Evolutionary conservation across 2,329 filamentous ascomycete genomes (phyloP).

Genomic region (Aspergillus ibericus): DNA sequence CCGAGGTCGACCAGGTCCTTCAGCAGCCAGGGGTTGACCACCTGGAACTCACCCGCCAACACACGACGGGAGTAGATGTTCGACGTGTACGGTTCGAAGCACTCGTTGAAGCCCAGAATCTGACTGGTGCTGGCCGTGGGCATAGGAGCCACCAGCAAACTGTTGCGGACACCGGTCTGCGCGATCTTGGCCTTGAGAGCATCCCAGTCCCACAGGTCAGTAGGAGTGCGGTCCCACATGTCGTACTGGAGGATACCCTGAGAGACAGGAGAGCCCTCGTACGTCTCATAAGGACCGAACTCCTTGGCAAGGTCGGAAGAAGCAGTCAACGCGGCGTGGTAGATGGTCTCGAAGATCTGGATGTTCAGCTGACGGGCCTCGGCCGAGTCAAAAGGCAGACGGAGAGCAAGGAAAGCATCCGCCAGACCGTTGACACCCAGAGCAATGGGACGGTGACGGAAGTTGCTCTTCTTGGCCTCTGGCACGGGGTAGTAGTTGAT

Average conservation of each 20-base stretch:
- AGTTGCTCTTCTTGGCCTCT: conserved; percentile 93
- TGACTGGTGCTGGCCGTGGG: conserved; percentile 96
- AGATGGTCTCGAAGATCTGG: conserved; percentile 99
- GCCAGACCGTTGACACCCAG: conserved; percentile 97
- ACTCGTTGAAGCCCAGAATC: conserved; percentile 98
- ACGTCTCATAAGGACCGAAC: conserved; percentile 82
- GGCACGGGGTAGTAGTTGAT: conserved; percentile 97
- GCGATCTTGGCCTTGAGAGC: conserved; percentile 86
- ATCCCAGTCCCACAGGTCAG: conserved; percentile 96
- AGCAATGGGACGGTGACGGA: conserved; percentile 93
- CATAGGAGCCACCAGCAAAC: conserved; percentile 92
- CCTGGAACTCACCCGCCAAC: conserved; percentile 96
- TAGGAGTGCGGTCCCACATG: conserved; percentile 95
- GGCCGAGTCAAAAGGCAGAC: conserved; percentile 93
- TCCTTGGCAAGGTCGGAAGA: conserved; percentile 84
- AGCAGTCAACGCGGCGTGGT: conserved; percentile 88
- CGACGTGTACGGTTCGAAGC: conserved; percentile 98
- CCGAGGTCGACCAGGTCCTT: conserved; percentile 98
- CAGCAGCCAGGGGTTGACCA: conserved; percentile 97
- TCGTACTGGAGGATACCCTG: conserved; percentile 97
- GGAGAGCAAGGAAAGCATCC: conserved; percentile 94
- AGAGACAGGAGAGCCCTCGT: conserved; percentile 89
- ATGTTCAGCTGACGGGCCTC: conserved; percentile 93
- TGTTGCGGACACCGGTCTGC: conserved; percentile 92
- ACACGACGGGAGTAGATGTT: conserved; percentile 99